Evolutionary conservation across 495 filamentous ascomycete species (phyloP), one percentile per base, ranked within the genome.

Genomic region (Penicillium egyptiacum): DNA sequence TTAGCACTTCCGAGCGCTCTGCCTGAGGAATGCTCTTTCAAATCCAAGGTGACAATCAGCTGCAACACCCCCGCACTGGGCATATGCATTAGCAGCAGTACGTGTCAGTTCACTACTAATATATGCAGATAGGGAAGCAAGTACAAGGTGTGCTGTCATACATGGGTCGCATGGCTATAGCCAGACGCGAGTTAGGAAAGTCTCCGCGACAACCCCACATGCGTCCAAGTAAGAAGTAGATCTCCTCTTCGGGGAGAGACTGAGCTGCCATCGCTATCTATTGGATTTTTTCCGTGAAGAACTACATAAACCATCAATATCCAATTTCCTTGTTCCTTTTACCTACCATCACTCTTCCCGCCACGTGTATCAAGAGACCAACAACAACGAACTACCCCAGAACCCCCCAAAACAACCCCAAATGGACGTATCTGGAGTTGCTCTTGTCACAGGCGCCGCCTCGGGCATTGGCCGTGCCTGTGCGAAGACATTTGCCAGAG

Each of bases 341-440:
- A 20, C 14, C n/a, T 0, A 14, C 17, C 5, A 12, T 17, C 16
- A 2, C 10, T n/a, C n/a, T 17, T 5, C 14, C 25, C 1, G 25
- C 46, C 22, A 5, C n/a, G 33, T 16, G 4, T 0, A 19, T 35
- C 26, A 35, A 20, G 5, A 31, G 2, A 31, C 4, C 1, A 6
- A 33, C 12, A 16, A 0, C 14, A 6, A 33, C 12, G 8, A 11
- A 50, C 5, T 17, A 23, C 17, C 0, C n/a, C 25, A 26, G 5
- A 16, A 20, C 39, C 35, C 8, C 28, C 20, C 5, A 26, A 37
- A 9, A 17, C 31, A 7, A 20, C 1, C 5, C 44, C 16, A 12
- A 55, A 62, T 65, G 63, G 63, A 65, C 30, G 60, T 65, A 20
- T 23, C 59, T 26, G 63, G 63, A 42, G 58, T 65, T 47, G 64